Evolutionary conservation across 441 rosid genomes (phyloP), one percentile per base, ranked within the genome.

Genomic region (Brassica balearica): DNA sequence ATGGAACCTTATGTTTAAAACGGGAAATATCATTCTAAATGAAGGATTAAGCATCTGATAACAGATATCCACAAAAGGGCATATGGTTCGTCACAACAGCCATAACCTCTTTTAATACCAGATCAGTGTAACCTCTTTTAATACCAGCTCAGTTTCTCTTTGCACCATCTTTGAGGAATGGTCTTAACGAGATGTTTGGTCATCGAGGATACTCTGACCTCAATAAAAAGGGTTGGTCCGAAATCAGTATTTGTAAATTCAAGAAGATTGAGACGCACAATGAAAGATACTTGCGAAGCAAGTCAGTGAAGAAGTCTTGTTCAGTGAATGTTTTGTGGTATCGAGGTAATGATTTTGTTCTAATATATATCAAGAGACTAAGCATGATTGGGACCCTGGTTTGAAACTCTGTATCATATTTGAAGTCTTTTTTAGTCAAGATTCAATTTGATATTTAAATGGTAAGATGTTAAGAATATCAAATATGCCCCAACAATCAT

Each of bases 161-260:
- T 65, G 61, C 74, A 51, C 65, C 60, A 51, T 55, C 48, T 68
- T n/a, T 8, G 61, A 55, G 74, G 59, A 69, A 74, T 69, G 38
- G 41, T 69, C 79, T 68, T 14, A 75, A 32, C 7, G 79, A 80
- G 73, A 70, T 80, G 69, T 69, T 73, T 70, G 84, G 71, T 66
- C 80, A 82, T 72, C 73, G 85, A 79, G 82, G 86, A 17, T 73
- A 81, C 34, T 9, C 72, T 1, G 85, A 82, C 12, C 36, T 41
- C 1, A 80, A 62, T 2, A 4, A 77, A 77, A 34, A 81, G 72
- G 14, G 46, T 86, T 17, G 17, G 58, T 68, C 82, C 81, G 80
- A 85, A 79, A 77, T 58, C 77, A 71, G 14, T 73, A 53, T 7
- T 53, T 2, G 19, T 15, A 53, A n/a, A 5, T 51, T 51, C 56